Conservation (phyloP, 2,329 filamentous ascomycete genomes). For the Septoria linicola region DNA sequence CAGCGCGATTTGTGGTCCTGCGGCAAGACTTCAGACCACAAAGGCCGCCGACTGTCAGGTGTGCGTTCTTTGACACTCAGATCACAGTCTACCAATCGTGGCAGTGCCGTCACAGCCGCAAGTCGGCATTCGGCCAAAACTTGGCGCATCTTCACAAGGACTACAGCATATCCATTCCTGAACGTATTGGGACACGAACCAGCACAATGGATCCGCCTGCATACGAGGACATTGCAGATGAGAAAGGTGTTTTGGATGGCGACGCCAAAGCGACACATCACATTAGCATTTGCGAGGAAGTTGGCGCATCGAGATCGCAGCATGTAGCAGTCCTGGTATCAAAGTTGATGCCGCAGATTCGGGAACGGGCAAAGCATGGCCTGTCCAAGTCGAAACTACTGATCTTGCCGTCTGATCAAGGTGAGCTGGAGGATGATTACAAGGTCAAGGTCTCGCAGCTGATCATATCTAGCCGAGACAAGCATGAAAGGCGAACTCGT, state of each 20-base stretch:
- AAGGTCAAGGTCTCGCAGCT: constrained; percentile 5
- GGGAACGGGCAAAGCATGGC: constrained; percentile 30
- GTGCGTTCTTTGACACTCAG: background rate
- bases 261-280: constrained; percentile 24
- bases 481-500: constrained; percentile 31
- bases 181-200: background rate
- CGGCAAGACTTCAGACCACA: no score
- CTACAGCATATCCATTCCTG: background rate
- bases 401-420: constrained; percentile 37
- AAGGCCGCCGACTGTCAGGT: no score
- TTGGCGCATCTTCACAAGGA: background rate
- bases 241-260: constrained; percentile 12
- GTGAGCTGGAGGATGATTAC: constrained; percentile 17
- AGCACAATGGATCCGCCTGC: constrained; percentile 30
- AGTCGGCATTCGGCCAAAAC: background rate
- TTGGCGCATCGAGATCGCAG: constrained; percentile 33
- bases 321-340: constrained; percentile 35
- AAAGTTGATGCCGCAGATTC: constrained; percentile 29
- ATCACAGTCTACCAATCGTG: background rate
- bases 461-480: constrained; percentile 14
- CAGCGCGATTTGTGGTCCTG: background rate
- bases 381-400: constrained; percentile 33
- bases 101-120: background rate
- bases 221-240: constrained; percentile 31
- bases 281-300: constrained; percentile 34